phyloP scores from a whole-genome alignment of 2,329 filamentous ascomycete genomes.

The Ceratocystis lukuohia region DNA sequence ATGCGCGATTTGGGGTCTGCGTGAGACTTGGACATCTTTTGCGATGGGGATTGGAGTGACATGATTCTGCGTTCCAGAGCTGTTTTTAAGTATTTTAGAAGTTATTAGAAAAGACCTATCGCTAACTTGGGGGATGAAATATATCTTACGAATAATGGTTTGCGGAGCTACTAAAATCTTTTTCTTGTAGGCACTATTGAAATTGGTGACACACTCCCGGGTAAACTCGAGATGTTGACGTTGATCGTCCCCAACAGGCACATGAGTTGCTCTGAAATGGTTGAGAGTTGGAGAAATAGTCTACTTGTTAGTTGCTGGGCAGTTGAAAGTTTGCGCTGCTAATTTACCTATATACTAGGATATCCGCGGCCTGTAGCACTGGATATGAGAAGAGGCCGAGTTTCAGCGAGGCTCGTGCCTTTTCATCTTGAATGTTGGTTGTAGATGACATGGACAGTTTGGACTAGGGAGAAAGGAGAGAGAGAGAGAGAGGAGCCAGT shows the following conservation, averaged over 20 bases:
- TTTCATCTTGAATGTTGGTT: constrained; percentile 43
- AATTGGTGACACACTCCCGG: constrained; percentile 70
- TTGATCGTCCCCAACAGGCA: constrained; percentile 95
- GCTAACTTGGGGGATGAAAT: neutral
- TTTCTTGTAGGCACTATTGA: constrained; percentile 59
- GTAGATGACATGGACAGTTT: constrained; percentile 55
- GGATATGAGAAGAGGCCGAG: constrained; percentile 92
- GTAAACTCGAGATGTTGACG: constrained; percentile 88
- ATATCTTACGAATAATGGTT: constrained; percentile 52
- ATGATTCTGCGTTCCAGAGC: constrained; percentile 76
- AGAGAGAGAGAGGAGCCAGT: neutral
- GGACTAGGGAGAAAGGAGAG: constrained; percentile 36
- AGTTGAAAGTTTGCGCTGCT: neutral
- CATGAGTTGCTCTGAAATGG: constrained; percentile 64
- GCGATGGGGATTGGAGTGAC: constrained; percentile 63
- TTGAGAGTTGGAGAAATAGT: constrained; percentile 9
- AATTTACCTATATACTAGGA: constrained; percentile 62
- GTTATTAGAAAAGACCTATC: neutral
- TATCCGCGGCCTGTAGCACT: constrained; percentile 87
- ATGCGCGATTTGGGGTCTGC: constrained; percentile 60
- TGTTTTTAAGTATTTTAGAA: constrained; percentile 26
- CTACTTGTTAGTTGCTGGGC: neutral
- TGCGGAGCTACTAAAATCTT: constrained; percentile 51
- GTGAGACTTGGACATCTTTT: constrained; percentile 94
- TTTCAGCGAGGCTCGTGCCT: constrained; percentile 51